Evolutionary conservation across 805 yeast species (phyloP).

Genomic region (Starmerella vaccinii): DNA sequence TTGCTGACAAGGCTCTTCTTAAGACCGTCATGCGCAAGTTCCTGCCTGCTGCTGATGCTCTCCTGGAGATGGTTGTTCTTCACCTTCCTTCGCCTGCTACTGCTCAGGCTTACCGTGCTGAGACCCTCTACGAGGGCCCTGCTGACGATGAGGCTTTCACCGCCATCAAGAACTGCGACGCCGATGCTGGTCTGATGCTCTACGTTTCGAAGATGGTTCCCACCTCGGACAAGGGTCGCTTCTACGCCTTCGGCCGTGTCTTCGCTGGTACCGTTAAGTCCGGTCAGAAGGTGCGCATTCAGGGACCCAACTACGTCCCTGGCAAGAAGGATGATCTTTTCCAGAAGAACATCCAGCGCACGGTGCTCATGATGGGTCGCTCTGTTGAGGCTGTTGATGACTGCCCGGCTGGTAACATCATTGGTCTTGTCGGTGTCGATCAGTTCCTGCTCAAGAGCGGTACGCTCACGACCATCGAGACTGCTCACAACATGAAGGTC

Average conservation of each 20-base stretch:
- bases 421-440: conserved; percentile 99
- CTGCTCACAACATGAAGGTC: conserved; percentile 98
- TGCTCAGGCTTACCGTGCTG: conserved; percentile 99
- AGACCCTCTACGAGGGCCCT: conserved; percentile 98
- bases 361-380: conserved; percentile 99
- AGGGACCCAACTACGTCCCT: conserved; percentile 99
- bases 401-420: conserved; percentile 99
- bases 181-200: conserved; percentile 94
- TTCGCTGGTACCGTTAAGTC: conserved; percentile 98
- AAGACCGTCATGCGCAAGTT: conserved; percentile 99
- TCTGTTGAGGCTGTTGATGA: conserved; percentile 95
- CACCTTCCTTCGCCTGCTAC: conserved; percentile 99
- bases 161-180: conserved; percentile 97
- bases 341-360: conserved; percentile 96
- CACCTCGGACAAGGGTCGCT: conserved; percentile 99
- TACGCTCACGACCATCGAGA: conserved; percentile 93
- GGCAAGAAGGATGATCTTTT: conserved; percentile 97
- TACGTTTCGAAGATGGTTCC: conserved; percentile 99
- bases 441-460: conserved; percentile 99
- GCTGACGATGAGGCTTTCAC: conserved; percentile 70
- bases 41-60: conserved; percentile 99
- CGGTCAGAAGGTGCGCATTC: conserved; percentile 98
- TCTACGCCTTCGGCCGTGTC: conserved; percentile 99
- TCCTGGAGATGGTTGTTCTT: conserved; percentile 95
- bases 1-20: conserved; percentile 96